Percentiles rank a stretch among this genome's conserved stretches.
Conservation (phyloP, 805 yeast species). For the Candida glaebosa region DNA sequence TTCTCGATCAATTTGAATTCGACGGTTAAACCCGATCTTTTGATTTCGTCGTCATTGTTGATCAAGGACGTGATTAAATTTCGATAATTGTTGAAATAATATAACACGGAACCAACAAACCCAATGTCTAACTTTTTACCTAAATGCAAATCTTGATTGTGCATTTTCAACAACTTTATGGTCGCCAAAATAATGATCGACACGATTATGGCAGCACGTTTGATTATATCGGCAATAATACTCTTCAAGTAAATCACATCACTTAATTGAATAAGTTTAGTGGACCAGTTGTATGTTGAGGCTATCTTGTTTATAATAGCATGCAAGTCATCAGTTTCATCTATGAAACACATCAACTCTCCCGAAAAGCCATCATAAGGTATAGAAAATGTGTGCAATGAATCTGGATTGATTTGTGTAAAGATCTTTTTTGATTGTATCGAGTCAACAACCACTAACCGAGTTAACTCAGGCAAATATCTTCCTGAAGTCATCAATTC, state of each 20-base stretch:
- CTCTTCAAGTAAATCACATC: constrained; percentile 28
- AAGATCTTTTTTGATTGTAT: no score
- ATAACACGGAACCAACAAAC: constrained; percentile 51
- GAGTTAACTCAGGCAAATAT: constrained; percentile 50
- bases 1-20: constrained; percentile 39
- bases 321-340: constrained; percentile 23
- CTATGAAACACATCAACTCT: constrained; percentile 37
- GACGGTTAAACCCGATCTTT: constrained; percentile 27
- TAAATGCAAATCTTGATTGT: constrained; percentile 19
- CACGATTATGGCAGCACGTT: constrained; percentile 44
- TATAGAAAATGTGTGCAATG: constrained; percentile 5
- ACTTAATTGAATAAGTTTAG: constrained; percentile 11
- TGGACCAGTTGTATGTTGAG: constrained; percentile 20
- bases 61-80: constrained; percentile 20
- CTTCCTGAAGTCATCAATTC: constrained; percentile 56
- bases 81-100: constrained; percentile 40
- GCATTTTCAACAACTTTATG: constrained; percentile 21
- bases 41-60: constrained; percentile 21
- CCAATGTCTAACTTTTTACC: constrained; percentile 34
- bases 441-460: constrained; percentile 40
- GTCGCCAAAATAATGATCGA: constrained; percentile 41
- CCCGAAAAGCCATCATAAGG: constrained; percentile 37
- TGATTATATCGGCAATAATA: constrained; percentile 35
- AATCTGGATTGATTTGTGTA: no score
- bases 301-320: constrained; percentile 18